Base-by-base conservation (phyloP, 2,329 filamentous ascomycete genomes). In the Uncinocarpus reesii region DNA sequence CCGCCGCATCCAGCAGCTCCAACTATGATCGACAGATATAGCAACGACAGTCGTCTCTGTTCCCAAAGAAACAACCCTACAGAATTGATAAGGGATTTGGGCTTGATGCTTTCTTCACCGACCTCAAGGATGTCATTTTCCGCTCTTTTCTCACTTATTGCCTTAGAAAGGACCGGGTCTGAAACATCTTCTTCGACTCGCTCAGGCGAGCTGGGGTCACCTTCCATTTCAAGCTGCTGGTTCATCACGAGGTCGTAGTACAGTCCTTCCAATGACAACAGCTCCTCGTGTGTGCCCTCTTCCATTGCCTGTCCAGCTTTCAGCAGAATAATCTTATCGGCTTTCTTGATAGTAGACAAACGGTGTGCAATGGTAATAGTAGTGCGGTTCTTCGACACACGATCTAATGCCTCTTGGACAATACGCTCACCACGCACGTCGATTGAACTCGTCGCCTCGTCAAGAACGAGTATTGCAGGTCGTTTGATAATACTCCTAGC, bases 281-380 rank as follows among this genome's bases (percentile, higher is more conserved):
- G 74, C 36, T 79, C 75, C 5, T 86, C 78, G 55, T 94, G 87
- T 0, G 77, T 86, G 0, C 87, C 87, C 55, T 81, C 71, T 62
- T 94, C 86, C 7, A 83, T 74, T 0, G 87, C 77, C 45, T 73
- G 67, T 1, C 87, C 87, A 56, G 82, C 77, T 42, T 82, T 75
- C 46, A 93, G 65, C 0, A 93, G 86, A 6, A 88, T 71, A 47
- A 93, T 93, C 31, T 80, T 78, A 59, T 93, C 83, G 2, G 86
- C 86, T 54, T 83, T 80, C 68, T 82, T 79, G 47, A 86, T 79
- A 0, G 83, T 86, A 0, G 82, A 84, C 20, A 86, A 67, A 7
- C 82, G 76, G 60, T 85, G 82, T 0, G 86, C 88, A 41, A 90
- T 85, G 35, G 88, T 78, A n/a, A 92, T 77, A 0, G 86, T 81